Evolutionary conservation across 805 yeast species (phyloP), one percentile per base, ranked within the genome.

Genomic region (Starmera dryadoides): DNA sequence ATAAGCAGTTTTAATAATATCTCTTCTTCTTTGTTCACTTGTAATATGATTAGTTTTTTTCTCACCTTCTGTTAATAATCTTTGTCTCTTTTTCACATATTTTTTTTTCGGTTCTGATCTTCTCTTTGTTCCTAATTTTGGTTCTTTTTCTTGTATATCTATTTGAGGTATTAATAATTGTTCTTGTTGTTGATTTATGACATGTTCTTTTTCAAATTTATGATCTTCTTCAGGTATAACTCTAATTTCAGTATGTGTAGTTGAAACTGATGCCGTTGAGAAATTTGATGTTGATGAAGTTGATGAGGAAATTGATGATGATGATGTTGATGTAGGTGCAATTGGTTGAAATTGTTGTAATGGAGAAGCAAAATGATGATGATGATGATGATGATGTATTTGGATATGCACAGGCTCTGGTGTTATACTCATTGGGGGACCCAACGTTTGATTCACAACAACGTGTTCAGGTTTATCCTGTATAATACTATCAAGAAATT

Each of bases 401-500:
- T 30, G 7, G 19, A 30, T 17, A 10, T 8, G 11, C 12, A 25
- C n/a, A 11, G 28, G 28, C 12, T 25, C 28, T 25, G 28, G 28
- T 10, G 28, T 25, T 12, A 25, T 25, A 12, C 28, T 25, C 28
- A 25, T 25, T 5, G 28, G 28, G 4, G 28, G 28, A 10, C 28
- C 28, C n/a, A 25, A 25, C 5, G 28, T 30, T 17, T 18, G 15
- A 11, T 31, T 8, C 6, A 10, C 4, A n/a, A n/a, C n/a, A 4
- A 10, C 2, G 17, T 14, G 25, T 9, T 26, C 19, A 14, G 39
- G 26, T 18, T 53, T 47, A n/a, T 42, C 49, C 33, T 53, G 55
- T 17, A 55, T 52, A 20, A 55, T 53, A 36, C 56, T 49, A 34
- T 55, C 59, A 18, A 55, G 43, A 31, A 55, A 53, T 21, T 51